Evolutionary conservation across 2,329 filamentous ascomycete species (phyloP), one percentile per base, ranked within the genome.

Genomic region (Bipolaris sorokiniana): DNA sequence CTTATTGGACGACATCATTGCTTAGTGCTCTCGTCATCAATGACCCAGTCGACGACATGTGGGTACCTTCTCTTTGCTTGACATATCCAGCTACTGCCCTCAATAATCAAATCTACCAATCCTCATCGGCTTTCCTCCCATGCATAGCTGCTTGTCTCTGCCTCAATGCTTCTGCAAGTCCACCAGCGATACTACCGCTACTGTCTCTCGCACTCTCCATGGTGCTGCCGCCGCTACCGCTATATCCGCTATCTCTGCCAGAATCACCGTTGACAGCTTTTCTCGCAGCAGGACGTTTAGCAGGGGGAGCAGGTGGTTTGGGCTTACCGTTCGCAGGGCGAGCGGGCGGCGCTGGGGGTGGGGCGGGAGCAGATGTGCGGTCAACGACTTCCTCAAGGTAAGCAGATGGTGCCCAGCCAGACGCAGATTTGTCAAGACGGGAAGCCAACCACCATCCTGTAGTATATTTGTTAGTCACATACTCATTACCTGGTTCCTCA

Each of bases 381-480:
- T 76, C 76, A 46, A 74, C 68, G 20, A 83, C 84, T 78, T 97
- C 93, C 78, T 98, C 90, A 7, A 99, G 89, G 71, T 99, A 99
- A 18, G 94, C 92, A 18, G 93, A 90, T 0, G 95, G 95, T 3
- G 95, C 87, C 95, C 95, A 99, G 49, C 92, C 95, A 77, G 95
- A 91, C n/a, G 86, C 86, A 65, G 83, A 82, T 45, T 82, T 82
- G 68, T 86, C 80, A 47, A 80, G 78, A 61, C 89, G 90, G 81
- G 92, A 94, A 62, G 89, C 95, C 45, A 98, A 83, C 94, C 94
- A 98, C 95, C 95, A 99, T 51, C 95, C 94, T 97, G 66, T 38
- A 26, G 37, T 40, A 37, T 18, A 20, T 18, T 49, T 50, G 49
- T 68, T 54, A 73, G 75, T 51, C 42, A 15, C 31, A 9, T 34